Conservation (phyloP, 2,329 filamentous ascomycete genomes). For the Pseudonectria buxi region DNA sequence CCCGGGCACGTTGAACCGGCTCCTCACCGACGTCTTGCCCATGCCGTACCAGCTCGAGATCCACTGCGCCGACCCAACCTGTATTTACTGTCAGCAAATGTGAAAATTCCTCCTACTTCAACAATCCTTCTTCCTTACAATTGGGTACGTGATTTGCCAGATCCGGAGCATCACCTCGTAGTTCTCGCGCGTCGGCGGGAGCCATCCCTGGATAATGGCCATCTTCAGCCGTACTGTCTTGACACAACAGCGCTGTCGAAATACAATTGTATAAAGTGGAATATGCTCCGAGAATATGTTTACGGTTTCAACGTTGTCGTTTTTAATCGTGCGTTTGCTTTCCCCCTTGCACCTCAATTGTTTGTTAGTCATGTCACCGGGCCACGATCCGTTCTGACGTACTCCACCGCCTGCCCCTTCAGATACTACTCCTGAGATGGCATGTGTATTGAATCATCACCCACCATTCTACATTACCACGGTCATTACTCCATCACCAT, state of each 20-base stretch:
- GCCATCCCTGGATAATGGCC: constrained; percentile 46
- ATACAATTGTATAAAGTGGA: no score
- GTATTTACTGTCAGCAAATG: constrained; percentile 10
- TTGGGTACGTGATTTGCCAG: constrained; percentile 47
- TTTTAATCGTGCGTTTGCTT: no score
- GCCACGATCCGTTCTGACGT: constrained; percentile 13
- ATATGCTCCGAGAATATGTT: no score
- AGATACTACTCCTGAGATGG: background rate
- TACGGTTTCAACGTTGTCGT: no score
- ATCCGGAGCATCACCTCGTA: constrained; percentile 46
- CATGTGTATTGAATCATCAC: background rate
- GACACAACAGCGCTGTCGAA: background rate
- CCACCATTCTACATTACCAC: no score
- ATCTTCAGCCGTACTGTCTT: constrained; percentile 31
- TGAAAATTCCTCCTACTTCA: no score
- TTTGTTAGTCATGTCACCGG: no score
- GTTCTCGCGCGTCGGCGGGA: constrained; percentile 52
- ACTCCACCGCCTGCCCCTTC: constrained; percentile 16
- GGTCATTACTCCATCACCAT: no score
- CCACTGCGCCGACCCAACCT: constrained; percentile 74
- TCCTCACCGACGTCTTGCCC: constrained; percentile 79
- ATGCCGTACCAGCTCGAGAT: constrained; percentile 74
- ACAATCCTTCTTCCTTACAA: no score
- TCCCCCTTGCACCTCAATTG: no score
- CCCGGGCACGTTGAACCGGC: constrained; percentile 78